Conservation (phyloP, 2,329 filamentous ascomycete species). For the Cladorrhinum sp. region DNA sequence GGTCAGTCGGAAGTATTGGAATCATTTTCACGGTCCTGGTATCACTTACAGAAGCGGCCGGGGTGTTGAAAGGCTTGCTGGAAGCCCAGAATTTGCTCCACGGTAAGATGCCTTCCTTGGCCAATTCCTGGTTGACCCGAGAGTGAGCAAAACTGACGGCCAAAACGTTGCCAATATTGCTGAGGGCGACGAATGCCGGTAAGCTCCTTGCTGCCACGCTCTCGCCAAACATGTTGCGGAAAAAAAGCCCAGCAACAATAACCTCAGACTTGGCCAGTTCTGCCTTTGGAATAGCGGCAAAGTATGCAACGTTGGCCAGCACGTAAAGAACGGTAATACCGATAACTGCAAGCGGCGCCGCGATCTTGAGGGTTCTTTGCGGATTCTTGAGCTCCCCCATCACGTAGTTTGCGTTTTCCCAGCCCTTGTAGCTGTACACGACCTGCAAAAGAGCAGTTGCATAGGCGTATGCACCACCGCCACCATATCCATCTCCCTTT, state of each 20-base stretch:
- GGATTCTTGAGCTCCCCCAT: conserved; percentile 44
- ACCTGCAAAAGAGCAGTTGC: conserved; percentile 56
- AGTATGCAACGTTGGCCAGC: conserved; percentile 63
- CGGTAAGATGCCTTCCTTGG: conserved; percentile 66
- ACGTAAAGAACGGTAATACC: conserved; percentile 59
- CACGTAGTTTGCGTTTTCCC: conserved; percentile 63
- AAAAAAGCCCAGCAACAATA: conserved; percentile 61
- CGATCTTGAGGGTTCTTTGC: conserved; percentile 45
- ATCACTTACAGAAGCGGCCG: conserved; percentile 43
- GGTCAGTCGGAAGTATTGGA: conserved; percentile 5
- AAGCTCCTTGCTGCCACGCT: conserved; percentile 46
- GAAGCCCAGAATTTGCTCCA: conserved; percentile 66
- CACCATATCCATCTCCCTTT: conserved; percentile 27
- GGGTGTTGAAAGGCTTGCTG: conserved; percentile 62
- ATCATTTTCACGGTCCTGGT: too few relatives aligned
- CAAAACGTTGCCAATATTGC: conserved; percentile 60
- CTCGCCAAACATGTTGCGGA: conserved; percentile 59
- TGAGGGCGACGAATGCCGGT: conserved; percentile 57
- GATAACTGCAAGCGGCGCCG: conserved; percentile 56
- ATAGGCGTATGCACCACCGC: conserved; percentile 42
- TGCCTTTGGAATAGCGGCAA: conserved; percentile 58
- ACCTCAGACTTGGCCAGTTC: conserved; percentile 58
- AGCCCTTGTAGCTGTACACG: conserved; percentile 55
- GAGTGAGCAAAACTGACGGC: conserved; percentile 59
- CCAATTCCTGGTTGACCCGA: conserved; percentile 62